Percentiles rank a stretch among this genome's conserved stretches.
phyloP scores from a whole-genome alignment of 345 rosid species.

The Durio zibethinus region DNA sequence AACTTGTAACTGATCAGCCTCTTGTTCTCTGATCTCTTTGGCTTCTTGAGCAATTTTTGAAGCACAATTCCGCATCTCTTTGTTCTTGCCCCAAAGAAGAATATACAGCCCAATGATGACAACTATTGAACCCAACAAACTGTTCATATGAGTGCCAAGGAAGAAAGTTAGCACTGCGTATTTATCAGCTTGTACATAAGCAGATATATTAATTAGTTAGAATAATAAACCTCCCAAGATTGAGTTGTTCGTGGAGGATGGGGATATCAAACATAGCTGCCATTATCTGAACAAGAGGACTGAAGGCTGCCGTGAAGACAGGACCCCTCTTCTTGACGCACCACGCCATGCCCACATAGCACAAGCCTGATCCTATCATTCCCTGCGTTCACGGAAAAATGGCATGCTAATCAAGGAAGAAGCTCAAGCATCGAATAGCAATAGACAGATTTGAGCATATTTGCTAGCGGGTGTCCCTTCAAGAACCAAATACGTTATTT shows the following conservation, averaged over 20 bases:
- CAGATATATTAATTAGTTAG: background rate
- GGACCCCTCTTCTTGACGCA: conserved; percentile 65
- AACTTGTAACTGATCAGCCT: conserved; percentile 26
- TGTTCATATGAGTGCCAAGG: conserved; percentile 19
- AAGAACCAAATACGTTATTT: background rate
- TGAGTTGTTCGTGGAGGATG: conserved; percentile 47
- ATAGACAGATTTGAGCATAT: too few species aligned
- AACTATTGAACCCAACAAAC: conserved; percentile 53
- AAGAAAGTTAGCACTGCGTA: background rate
- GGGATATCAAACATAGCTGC: conserved; percentile 55
- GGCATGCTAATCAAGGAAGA: background rate
- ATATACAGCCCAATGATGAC: conserved; percentile 66
- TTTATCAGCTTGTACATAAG: background rate
- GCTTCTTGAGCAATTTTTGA: conserved; percentile 35
- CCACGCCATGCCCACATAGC: conserved; percentile 69
- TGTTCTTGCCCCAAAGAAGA: conserved; percentile 67
- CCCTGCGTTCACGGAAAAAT: conserved; percentile 35
- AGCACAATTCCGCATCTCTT: conserved; percentile 40
- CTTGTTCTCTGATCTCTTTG: conserved; percentile 30
- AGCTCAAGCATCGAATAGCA: background rate
- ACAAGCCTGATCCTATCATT: conserved; percentile 54
- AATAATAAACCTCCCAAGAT: conserved; percentile 53
- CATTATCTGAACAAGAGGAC: conserved; percentile 57
- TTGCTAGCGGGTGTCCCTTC: background rate
- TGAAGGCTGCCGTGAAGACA: conserved; percentile 59